Conservation (phyloP, 2,329 filamentous ascomycete species). For the Trichoderma arundinaceum region DNA sequence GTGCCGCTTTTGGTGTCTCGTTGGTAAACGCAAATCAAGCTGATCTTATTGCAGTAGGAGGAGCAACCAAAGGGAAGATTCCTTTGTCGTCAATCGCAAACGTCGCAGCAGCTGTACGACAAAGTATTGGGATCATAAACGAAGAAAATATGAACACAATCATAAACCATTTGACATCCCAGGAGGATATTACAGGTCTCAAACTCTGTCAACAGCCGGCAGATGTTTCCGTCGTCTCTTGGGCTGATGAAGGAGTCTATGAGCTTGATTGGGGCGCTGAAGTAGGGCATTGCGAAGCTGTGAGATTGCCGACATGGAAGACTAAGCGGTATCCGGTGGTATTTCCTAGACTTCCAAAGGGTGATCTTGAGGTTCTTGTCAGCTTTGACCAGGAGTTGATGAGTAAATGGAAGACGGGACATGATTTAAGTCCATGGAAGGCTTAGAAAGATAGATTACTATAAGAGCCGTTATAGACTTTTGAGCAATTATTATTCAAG, state of each 20-base stretch:
- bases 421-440: background rate
- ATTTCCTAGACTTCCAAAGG: slow-evolving; percentile 20
- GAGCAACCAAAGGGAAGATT: background rate
- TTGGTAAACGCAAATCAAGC: slow-evolving; percentile 14
- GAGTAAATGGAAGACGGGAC: background rate
- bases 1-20: slow-evolving; percentile 17
- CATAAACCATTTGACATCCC: background rate
- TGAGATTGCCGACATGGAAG: slow-evolving; percentile 15
- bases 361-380: slow-evolving; percentile 24
- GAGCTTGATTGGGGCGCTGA: slow-evolving; percentile 22
- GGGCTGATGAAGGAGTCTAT: slow-evolving; percentile 22
- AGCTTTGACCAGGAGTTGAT: background rate
- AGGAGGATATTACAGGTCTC: slow-evolving; percentile 2
- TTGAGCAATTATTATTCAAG: background rate
- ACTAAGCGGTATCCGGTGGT: slow-evolving; percentile 21
- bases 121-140: background rate
- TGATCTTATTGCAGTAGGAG: slow-evolving; percentile 11
- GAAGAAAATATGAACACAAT: slow-evolving; percentile 12
- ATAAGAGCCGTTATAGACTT: background rate
- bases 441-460: background rate
- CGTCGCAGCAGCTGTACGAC: slow-evolving; percentile 8
- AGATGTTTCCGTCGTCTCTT: slow-evolving; percentile 16
- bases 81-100: background rate
- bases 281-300: slow-evolving; percentile 7
- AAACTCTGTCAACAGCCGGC: slow-evolving; percentile 14